Evolutionary conservation across 306 rosid species (phyloP), one percentile per base, ranked within the genome.

Genomic region (Abrus precatorius): DNA sequence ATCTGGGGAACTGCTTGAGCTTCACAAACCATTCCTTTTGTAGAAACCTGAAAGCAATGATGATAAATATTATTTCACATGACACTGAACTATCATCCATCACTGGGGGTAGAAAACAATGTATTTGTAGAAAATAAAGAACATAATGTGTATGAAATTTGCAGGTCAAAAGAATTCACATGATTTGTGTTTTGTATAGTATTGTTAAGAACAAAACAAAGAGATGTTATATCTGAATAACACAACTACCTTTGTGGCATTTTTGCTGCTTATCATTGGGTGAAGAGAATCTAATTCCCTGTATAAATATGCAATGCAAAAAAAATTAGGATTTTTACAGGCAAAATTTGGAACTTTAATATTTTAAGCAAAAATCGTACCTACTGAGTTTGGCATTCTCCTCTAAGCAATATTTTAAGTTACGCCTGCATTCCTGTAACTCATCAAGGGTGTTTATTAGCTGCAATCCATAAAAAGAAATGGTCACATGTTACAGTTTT

Each of bases 371-470:
- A 60, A 76, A 75, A 14, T 43, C 86, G 83, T 67, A 93, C 99
- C 96, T 80, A 48, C 80, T 88, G 85, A 93, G 99, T 84, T 85
- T 95, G 71, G 85, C 88, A 88, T 95, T 95, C 77, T 95, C 99
- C 79, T 89, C 91, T 79, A 91, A 84, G 89, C 99, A 95, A 89
- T 85, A 81, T 29, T 86, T 85, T 82, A 95, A 90, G 85, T 85
- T 90, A 69, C 47, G 74, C 82, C 92, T 90, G 87, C 96, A 93
- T 82, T 89, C 91, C 76, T 89, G 92, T 71, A 93, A 85, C 85
- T 93, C 92, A 6, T 75, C 75, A 60, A 64, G 90, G 70, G 94
- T 81, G 47, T 83, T 85, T 74, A 74, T 84, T 78, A 90, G 86
- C 99, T 95, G 89, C 84, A 80, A 77, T 33, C 44, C 87, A 75